A percentile compares a stretch with the other conserved stretches of the same genome.
Conservation (phyloP, 768 basidiomycete genomes). For the Boletus rex-veris region DNA sequence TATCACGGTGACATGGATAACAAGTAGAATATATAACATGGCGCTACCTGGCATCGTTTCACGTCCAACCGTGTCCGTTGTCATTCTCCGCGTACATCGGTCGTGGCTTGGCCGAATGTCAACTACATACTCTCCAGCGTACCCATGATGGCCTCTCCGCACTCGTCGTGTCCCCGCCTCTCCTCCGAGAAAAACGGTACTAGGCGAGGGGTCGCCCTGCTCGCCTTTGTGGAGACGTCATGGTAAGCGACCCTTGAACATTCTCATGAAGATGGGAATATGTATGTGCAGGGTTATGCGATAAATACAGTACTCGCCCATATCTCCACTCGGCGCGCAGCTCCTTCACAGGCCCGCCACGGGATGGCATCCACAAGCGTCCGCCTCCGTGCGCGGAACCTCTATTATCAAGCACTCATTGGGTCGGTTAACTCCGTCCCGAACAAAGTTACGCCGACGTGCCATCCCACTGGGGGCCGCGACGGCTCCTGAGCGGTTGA, state of each 20-base stretch:
- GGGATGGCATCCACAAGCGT: no score
- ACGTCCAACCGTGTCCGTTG: constrained; percentile 14
- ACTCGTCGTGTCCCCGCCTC: neutral
- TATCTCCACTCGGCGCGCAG: no score
- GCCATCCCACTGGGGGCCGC: no score
- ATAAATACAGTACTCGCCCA: neutral
- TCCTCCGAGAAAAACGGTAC: constrained; percentile 1
- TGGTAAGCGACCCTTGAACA: neutral
- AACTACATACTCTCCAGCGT: no score
- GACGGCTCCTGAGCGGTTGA: no score
- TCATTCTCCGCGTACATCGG: constrained; percentile 34
- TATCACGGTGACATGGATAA: neutral
- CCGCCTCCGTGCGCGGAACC: no score
- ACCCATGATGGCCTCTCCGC: neutral
- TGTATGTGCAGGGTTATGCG: neutral
- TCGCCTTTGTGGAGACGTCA: no score
- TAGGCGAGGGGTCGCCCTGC: neutral
- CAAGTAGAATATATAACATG: constrained; percentile 24
- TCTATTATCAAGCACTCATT: no score
- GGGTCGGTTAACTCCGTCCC: no score
- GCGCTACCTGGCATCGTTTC: constrained; percentile 18
- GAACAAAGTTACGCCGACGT: no score
- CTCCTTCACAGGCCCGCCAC: no score
- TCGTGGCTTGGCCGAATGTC: neutral
- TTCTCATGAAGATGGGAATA: neutral